Conservation (phyloP, 192 early-diverging fungal species). For the Coemansia guatemalensis region DNA sequence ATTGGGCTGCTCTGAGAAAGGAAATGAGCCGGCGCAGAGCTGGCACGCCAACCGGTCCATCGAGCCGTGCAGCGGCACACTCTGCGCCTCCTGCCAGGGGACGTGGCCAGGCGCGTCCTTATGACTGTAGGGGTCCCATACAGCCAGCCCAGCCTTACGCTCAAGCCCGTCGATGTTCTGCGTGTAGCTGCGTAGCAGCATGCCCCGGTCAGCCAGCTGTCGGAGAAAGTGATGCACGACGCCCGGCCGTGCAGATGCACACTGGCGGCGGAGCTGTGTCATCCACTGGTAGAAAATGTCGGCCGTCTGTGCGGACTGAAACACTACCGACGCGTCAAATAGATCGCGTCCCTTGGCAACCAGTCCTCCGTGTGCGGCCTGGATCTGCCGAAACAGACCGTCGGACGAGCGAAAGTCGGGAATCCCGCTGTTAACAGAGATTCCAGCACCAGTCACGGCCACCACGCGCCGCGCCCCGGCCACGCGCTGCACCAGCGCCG, state of each 20-base stretch:
- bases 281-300: conserved; percentile 69
- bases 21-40: conserved; percentile 68
- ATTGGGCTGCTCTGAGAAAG: conserved; percentile 58
- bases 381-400: conserved; percentile 83
- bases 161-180: conserved; percentile 98
- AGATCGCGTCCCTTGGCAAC: conserved; percentile 81
- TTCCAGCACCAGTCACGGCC: conserved; percentile 81
- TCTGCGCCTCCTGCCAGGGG: conserved; percentile 46
- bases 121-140: conserved; percentile 43
- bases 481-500: conserved; percentile 33
- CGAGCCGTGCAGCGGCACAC: conserved; percentile 91
- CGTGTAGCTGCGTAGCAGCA: conserved; percentile 88
- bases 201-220: conserved; percentile 66
- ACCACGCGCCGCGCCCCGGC: conserved; percentile 37
- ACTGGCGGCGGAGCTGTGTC: conserved; percentile 76
- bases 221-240: conserved; percentile 84
- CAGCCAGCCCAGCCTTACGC: conserved; percentile 63
- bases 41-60: conserved; percentile 85
- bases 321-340: conserved; percentile 88
- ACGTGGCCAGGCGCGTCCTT: conserved; percentile 14
- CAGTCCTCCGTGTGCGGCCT: conserved; percentile 67
- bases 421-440: conserved; percentile 93
- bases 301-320: conserved; percentile 66
- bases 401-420: conserved; percentile 94
- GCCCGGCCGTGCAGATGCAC: conserved; percentile 70